These are phyloP conservation scores for Penicillium alfredii DNA, from an alignment of 495 filamentous ascomycete genomes.

Conservation along the genomic window DNA sequence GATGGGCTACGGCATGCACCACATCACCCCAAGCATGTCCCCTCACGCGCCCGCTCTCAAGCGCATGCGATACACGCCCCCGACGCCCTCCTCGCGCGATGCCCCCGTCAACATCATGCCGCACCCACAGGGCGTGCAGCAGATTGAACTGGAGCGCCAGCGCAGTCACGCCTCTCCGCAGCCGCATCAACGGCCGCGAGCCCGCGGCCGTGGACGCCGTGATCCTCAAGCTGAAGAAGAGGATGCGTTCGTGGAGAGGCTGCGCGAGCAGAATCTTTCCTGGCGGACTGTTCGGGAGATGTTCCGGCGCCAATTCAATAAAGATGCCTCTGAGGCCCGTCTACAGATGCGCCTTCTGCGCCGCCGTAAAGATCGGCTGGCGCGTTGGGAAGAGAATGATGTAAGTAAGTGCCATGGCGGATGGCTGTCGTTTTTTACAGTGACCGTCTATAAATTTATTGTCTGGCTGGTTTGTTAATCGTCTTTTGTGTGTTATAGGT, in stretches of 20 bases:
- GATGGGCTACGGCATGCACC: conserved; percentile 12
- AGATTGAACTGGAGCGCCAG: conserved; percentile 31
- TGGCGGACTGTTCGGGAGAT: conserved; percentile 65
- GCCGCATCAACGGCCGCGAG: conserved; percentile 31
- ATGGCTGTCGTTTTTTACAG: conserved; percentile 10
- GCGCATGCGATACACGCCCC: conserved; percentile 23
- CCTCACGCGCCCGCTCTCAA: no score
- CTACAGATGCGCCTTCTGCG: conserved; percentile 70
- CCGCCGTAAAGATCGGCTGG: conserved; percentile 53
- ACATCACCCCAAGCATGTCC: conserved; percentile 22
- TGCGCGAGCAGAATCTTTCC: conserved; percentile 60
- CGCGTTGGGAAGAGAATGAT: conserved; percentile 63
- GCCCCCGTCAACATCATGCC: conserved; percentile 34
- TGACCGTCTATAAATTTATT: no score
- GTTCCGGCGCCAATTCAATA: conserved; percentile 57
- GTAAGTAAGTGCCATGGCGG: conserved; percentile 42
- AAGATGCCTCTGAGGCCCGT: conserved; percentile 60
- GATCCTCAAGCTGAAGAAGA: conserved; percentile 58
- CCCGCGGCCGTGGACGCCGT: conserved; percentile 36
- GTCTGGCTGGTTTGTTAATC: conserved; percentile 6
- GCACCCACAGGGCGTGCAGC: conserved; percentile 35
- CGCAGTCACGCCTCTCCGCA: conserved; percentile 20
- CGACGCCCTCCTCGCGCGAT: conserved; percentile 23
- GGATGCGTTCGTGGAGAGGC: conserved; percentile 56
- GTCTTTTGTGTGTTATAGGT: conserved; percentile 25